Conservation (phyloP, 1,139 yeast genomes). For the Pichia sp. region DNA sequence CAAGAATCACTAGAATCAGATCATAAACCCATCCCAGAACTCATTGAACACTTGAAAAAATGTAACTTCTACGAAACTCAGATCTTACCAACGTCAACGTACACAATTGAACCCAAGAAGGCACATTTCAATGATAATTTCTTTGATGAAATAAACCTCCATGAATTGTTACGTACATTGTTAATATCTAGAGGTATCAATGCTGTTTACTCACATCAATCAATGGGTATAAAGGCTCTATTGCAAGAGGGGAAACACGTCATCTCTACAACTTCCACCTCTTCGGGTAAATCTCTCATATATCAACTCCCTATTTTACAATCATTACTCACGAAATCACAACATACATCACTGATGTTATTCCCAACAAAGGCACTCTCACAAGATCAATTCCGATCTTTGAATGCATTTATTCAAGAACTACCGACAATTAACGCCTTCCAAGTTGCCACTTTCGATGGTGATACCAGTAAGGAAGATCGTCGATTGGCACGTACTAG, state of each 20-base stretch:
- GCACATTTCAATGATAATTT: conserved; percentile 10
- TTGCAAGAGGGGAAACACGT: conserved; percentile 49
- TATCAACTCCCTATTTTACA: conserved; percentile 80
- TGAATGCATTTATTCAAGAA: conserved; percentile 48
- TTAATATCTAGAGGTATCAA: conserved; percentile 34
- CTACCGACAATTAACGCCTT: conserved; percentile 26
- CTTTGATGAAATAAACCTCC: conserved; percentile 7
- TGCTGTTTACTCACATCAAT: conserved; percentile 72
- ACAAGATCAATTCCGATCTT: conserved; percentile 85
- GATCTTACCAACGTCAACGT: conserved; percentile 40
- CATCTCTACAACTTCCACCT: conserved; percentile 85
- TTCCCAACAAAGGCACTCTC: conserved; percentile 98
- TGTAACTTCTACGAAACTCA: conserved; percentile 52
- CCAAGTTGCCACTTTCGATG: conserved; percentile 78
- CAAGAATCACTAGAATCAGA: conserved; percentile 17
- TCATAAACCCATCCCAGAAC: conserved; percentile 30
- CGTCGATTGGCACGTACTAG: conserved; percentile 47
- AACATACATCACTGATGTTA: conserved; percentile 73
- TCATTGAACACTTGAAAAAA: conserved; percentile 41
- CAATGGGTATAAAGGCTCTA: conserved; percentile 60
- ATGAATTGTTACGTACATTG: conserved; percentile 8
- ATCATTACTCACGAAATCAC: conserved; percentile 39
- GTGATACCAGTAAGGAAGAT: conserved; percentile 66
- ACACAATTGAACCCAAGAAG: conserved; percentile 35
- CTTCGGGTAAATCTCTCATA: conserved; percentile 90